Base-by-base conservation (phyloP, 75 land plant species). In the Pinus taeda region DNA sequence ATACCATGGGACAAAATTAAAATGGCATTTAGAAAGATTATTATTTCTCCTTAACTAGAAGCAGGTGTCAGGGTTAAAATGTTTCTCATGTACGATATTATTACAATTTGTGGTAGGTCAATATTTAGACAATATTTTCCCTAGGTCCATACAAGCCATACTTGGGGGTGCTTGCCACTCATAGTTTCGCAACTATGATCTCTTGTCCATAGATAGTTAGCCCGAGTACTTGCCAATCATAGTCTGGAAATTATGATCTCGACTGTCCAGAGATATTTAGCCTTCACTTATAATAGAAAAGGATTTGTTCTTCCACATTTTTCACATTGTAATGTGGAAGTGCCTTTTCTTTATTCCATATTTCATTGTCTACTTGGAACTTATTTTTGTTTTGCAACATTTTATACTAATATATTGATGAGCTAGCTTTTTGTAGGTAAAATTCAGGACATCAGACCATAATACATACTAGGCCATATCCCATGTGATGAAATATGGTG, bases 401-500 rank as follows among this genome's bases (percentile, higher is more conserved):
- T 67, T 67, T 17, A 6, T 9, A 20, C 37, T 4, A 20, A 1
- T 18, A 69, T 55, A 53, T 77, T 75, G 71, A 67, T 3, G 20
- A 1, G 20, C n/a, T n/a, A n/a, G 8, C 6, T 11, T 37, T 70
- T 78, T 80, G 17, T 82, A 94, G 97, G 97, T 94, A 1, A 92
- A 90, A 77, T 36, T 3, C 60, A 88, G 97, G 70, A 90, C 95
- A 20, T 74, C 88, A 55, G 85, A 82, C 74, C 79, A 83, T 8
- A 80, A 88, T 42, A 83, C 85, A n/a, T 85, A 88, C 81, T 67
- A 15, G 62, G 78, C 67, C 66, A 95, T 95, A 57, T 94, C 97
- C 11, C 97, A 94, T 83, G 97, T 94, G 76, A 92, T 94, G 97
- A 86, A 90, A 75, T 94, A 84, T 75, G 97, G 95, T 6, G 88